Evolutionary conservation across 345 rosid genomes (phyloP).

Genomic region (Orychophragmus violaceus): DNA sequence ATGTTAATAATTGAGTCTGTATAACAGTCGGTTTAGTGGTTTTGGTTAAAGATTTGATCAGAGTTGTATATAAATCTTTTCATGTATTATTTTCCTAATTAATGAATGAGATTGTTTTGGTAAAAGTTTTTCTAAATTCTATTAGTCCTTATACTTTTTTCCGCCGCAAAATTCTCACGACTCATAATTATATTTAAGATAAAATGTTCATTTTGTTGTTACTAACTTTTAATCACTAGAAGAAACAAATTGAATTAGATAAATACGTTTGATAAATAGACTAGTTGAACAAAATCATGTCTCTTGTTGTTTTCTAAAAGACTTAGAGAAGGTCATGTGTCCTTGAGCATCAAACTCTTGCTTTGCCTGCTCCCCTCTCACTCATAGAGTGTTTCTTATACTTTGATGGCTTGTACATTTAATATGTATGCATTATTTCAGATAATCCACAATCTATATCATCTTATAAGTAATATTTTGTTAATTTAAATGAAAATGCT

Average conservation of each 20-base stretch:
- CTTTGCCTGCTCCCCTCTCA: background rate
- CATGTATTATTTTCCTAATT: too few relatives aligned
- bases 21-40: too few relatives aligned
- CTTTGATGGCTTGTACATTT: background rate
- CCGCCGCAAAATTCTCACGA: background rate
- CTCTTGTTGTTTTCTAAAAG: background rate
- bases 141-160: background rate
- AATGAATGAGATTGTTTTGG: too few relatives aligned
- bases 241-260: background rate
- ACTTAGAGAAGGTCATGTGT: background rate
- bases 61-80: too few relatives aligned
- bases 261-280: background rate
- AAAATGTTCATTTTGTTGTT: background rate
- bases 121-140: too few relatives aligned
- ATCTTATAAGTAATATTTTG: background rate
- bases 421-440: background rate
- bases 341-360: background rate
- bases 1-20: too few relatives aligned
- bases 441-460: background rate
- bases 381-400: background rate
- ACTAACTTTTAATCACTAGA: slow-evolving; percentile 1
- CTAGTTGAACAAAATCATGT: background rate
- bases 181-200: too few relatives aligned
- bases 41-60: too few relatives aligned
- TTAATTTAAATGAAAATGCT: background rate